These are phyloP conservation scores for Drechslerella coelobrocha DNA, from an alignment of 2,329 filamentous ascomycete species.

Conservation along the genomic window DNA sequence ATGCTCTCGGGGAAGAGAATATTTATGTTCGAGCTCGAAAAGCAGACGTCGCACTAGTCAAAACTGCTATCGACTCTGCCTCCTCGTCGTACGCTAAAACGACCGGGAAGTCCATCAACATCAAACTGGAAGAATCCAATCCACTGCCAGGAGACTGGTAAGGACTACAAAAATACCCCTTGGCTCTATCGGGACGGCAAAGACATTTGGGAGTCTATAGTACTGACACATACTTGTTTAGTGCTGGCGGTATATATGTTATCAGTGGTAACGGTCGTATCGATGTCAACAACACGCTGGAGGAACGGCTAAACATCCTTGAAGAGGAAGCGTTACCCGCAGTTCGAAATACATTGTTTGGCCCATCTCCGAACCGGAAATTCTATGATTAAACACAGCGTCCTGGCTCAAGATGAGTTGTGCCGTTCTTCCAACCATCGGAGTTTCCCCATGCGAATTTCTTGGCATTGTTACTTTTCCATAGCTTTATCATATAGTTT, in stretches of 20 bases:
- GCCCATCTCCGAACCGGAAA: conserved; percentile 91
- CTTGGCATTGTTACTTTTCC: background rate
- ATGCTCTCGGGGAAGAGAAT: conserved; percentile 82
- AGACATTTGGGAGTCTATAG: background rate
- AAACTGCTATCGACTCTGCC: conserved; percentile 79
- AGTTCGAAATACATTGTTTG: conserved; percentile 85
- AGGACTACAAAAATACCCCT: conserved; percentile 58
- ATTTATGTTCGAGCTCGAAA: conserved; percentile 77
- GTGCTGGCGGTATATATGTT: conserved; percentile 81
- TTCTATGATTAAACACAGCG: conserved; percentile 77
- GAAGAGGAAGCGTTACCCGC: conserved; percentile 83
- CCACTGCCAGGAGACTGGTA: conserved; percentile 82
- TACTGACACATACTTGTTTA: conserved; percentile 58
- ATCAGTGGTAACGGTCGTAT: conserved; percentile 89
- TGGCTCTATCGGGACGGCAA: too few relatives aligned
- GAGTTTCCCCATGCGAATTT: background rate
- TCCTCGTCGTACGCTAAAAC: conserved; percentile 83
- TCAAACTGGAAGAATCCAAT: conserved; percentile 78
- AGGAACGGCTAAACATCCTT: conserved; percentile 84
- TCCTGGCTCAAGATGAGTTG: background rate
- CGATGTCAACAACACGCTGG: conserved; percentile 97
- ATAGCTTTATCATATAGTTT: background rate
- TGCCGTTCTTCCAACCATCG: background rate
- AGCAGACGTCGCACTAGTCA: conserved; percentile 73
- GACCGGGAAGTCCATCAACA: conserved; percentile 71